Percentiles rank a stretch among this genome's conserved stretches.
These are phyloP conservation scores for Moniliophthora roreri DNA, from an alignment of 1,284 basidiomycete genomes.

Conservation along the genomic window DNA sequence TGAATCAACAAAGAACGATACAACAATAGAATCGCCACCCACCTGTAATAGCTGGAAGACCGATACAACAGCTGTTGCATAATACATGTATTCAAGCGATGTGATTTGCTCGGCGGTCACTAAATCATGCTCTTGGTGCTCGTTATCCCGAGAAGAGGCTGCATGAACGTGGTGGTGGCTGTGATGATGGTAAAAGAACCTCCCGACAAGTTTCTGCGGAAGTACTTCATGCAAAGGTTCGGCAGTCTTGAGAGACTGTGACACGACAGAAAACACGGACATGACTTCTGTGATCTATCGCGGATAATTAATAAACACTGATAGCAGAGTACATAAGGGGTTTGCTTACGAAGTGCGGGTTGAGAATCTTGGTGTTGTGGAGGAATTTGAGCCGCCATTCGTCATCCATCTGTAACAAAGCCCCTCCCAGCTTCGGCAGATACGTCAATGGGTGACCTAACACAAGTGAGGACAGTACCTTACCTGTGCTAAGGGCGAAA, in stretches of 20 bases:
- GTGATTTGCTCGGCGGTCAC: constrained; percentile 22
- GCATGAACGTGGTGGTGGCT: constrained; percentile 11
- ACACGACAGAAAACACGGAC: constrained; percentile 42
- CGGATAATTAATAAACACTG: background rate
- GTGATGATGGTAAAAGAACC: constrained; percentile 41
- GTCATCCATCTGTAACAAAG: constrained; percentile 39
- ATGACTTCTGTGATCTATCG: constrained; percentile 44
- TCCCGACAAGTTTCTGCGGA: constrained; percentile 40
- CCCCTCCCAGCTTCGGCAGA: constrained; percentile 35
- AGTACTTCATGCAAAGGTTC: constrained; percentile 47
- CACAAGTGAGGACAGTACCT: constrained; percentile 7
- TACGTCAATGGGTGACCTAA: background rate
- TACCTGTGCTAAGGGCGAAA: constrained; percentile 41
- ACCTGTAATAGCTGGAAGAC: constrained; percentile 44
- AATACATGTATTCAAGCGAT: constrained; percentile 44
- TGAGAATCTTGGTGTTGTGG: constrained; percentile 43
- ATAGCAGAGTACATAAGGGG: background rate
- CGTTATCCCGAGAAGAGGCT: background rate
- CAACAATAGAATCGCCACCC: constrained; percentile 16
- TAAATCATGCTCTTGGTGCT: background rate
- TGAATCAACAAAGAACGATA: constrained; percentile 3
- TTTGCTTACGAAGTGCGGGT: constrained; percentile 37
- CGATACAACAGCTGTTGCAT: constrained; percentile 43
- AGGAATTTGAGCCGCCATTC: constrained; percentile 36
- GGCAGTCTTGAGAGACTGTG: constrained; percentile 45